Evolutionary conservation across 257 asterid species (phyloP), one percentile per base, ranked within the genome.

Genomic region (Solanum tacnaense): DNA sequence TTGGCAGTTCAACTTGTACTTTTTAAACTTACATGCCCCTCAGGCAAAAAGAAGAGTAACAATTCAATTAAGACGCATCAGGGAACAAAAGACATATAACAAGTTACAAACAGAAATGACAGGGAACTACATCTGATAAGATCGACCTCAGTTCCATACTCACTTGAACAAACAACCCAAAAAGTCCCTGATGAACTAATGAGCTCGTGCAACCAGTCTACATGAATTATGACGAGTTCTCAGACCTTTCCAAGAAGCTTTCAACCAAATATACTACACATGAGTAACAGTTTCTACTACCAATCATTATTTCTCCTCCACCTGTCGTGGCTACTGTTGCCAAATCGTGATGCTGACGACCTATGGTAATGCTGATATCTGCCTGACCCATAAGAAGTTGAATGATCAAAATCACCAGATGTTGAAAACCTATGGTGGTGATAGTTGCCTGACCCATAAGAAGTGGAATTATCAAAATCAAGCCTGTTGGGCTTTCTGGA

Each of bases 321-420:
- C 85, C 92, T 92, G 25, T 89, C 90, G 36, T 88, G 88, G 75
- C 89, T 88, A 86, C 44, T 85, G 88, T 90, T 88, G 73, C 92
- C 92, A 87, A 89, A 94, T 73, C 93, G 91, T 4, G 98, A 92
- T 7, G 95, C 93, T 21, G 95, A 89, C 85, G 72, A 91, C 85
- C 91, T 88, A 41, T 78, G 25, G 36, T 88, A 90, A 86, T 89
- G 92, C 88, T 90, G 83, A 83, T 56, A 92, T 62, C 87, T 88
- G 81, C 84, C 25, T 3, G 93, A 90, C 52, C 93, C 92, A 74
- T 87, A 85, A 16, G 96, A 82, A 34, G 90, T 79, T 12, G 92
- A 90, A 89, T 90, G 72, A 32, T 88, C 84, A 83, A 38, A 93
- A 86, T 86, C 49, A 58, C 75, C 36, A 3, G 75, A 68, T 68